Evolutionary conservation across 2,329 filamentous ascomycete genomes (phyloP), one percentile per base, ranked within the genome.

Genomic region (Monosporascus sp.): DNA sequence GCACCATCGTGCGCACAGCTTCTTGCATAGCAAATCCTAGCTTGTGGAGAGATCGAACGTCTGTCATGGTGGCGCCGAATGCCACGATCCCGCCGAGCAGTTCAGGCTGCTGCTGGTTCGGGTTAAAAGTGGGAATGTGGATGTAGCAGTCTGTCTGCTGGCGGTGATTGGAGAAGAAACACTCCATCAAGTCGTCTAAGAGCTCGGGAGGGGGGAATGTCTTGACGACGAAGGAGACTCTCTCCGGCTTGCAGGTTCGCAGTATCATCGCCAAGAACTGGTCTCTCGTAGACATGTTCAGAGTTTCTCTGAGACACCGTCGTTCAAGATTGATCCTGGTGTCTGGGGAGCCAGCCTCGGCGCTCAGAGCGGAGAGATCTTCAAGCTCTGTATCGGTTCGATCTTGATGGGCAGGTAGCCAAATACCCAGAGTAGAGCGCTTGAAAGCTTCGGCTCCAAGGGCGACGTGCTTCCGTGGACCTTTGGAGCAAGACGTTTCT

Each of bases 131-230:
- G 1, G 81, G 77, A 46, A 82, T 76, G 66, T 88, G 85, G 53
- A 88, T 78, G 74, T 78, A 87, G 24, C 24, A 7, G 24, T 26
- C 24, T 26, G 24, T 7, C 24, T 26, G 24, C 24, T 26, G 24
- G 24, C 24, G 24, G 24, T 26, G 24, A 46, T 76, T 74, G 47
- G 80, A 81, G 0, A 84, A 74, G 55, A 83, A 75, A 47, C 82
- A 77, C 26, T 86, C 80, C 14, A 85, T 73, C 52, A 87, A 72
- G 9, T 78, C 81, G 59, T 87, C 84, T 55, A 87, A 72, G 3
- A 60, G 53, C 46, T 61, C 59, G 5, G 53, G 58, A 63, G 16
- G 84, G 83, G 24, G 24, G 24, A 26, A 26, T 26, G 24, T 26
- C 24, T 26, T 26, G 6, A 26, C 24, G 24, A 26, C 24, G 6